Conservation (phyloP, 345 rosid species). For the Carallia brachiata region DNA sequence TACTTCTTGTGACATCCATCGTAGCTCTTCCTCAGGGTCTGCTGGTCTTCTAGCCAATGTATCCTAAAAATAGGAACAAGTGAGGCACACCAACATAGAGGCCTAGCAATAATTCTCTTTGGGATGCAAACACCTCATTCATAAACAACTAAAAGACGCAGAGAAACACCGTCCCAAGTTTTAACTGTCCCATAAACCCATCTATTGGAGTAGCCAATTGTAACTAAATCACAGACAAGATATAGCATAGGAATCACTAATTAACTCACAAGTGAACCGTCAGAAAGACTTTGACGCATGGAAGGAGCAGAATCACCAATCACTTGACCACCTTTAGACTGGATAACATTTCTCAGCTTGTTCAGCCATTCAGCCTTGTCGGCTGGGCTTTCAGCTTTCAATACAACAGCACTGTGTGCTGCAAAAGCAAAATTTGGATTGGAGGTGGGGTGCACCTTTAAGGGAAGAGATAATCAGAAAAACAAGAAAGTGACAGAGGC, state of each 20-base stretch:
- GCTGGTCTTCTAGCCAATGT: slow-evolving; percentile 86
- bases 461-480: background rate
- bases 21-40: slow-evolving; percentile 98
- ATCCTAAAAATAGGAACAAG: slow-evolving; percentile 45
- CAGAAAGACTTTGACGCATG: slow-evolving; percentile 92
- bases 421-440: slow-evolving; percentile 28
- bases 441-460: background rate
- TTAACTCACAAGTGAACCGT: slow-evolving; percentile 92
- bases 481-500: background rate
- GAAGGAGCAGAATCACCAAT: slow-evolving; percentile 49
- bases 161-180: background rate
- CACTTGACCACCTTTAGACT: slow-evolving; percentile 65
- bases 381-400: slow-evolving; percentile 83
- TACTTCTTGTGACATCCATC: slow-evolving; percentile 99
- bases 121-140: background rate
- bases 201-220: background rate
- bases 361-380: slow-evolving; percentile 89
- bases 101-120: background rate
- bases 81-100: background rate
- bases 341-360: slow-evolving; percentile 66
- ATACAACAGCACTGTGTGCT: slow-evolving; percentile 84
- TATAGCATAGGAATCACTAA: background rate
- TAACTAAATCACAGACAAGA: background rate
- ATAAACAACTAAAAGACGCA: background rate
- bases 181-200: background rate